phyloP scores from a whole-genome alignment of 2,329 filamentous ascomycete genomes.

The Talaromyces amestolkiae region DNA sequence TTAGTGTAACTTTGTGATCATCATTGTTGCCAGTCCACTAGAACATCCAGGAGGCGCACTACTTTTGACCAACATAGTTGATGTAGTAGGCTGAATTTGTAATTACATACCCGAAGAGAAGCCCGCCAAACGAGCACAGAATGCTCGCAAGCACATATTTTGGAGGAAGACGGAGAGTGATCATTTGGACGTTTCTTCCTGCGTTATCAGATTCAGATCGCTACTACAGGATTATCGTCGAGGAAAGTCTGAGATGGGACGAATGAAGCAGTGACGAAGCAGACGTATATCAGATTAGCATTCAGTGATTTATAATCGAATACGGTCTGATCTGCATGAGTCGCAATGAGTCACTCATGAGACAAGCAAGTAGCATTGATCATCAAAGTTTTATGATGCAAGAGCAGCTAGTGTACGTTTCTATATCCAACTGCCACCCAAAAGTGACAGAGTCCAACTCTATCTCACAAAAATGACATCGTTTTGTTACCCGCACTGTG shows the following conservation, averaged over 20 bases:
- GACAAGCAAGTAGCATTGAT: neutral
- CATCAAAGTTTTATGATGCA: neutral
- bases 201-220: neutral
- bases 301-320: neutral
- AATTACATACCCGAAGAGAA: constrained; percentile 21
- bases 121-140: constrained; percentile 23
- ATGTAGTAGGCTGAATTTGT: neutral
- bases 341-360: neutral
- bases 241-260: neutral
- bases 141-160: constrained; percentile 23
- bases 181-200: neutral
- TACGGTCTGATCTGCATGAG: neutral
- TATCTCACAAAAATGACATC: neutral
- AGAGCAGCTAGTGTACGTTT: neutral
- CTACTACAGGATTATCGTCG: neutral
- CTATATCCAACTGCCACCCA: neutral
- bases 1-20: neutral
- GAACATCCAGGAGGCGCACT: too few species aligned
- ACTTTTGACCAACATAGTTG: too few species aligned
- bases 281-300: neutral
- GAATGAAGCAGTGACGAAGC: neutral
- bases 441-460: neutral
- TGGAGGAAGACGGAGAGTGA: constrained; percentile 9
- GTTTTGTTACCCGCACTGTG: neutral
- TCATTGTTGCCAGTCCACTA: neutral